Evolutionary conservation across 2,329 filamentous ascomycete genomes (phyloP), one percentile per base, ranked within the genome.

Genomic region (Xylariaceae sp.): DNA sequence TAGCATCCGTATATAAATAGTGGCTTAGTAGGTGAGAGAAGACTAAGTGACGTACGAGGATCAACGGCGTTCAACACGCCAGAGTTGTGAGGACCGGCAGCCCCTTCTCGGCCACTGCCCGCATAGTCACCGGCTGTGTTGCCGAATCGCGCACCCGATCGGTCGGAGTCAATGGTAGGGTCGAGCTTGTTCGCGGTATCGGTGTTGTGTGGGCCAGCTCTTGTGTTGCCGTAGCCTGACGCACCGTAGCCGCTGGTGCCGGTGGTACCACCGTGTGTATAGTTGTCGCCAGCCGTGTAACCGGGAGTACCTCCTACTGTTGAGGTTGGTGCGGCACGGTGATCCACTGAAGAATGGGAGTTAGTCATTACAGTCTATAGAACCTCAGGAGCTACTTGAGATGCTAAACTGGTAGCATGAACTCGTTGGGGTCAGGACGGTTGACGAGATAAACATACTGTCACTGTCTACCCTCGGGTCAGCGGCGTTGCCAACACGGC

Each of bases 81-180:
- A 9, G 73, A 75, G 52, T 59, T 63, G 66, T 83, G 78, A 16
- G 77, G 76, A 7, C 80, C 79, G 44, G 71, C 63, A 2, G 63
- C 66, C 14, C 73, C 72, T 45, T 71, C 71, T 4, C 61, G 64
- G 44, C 68, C 70, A 32, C 70, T 64, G 48, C 68, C 69, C 37
- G 64, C 66, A 43, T 65, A 53, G 52, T 70, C 65, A 16, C 67
- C 67, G 10, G 64, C 63, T 3, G 60, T 62, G 57, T 69, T 70
- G 40, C 69, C 68, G 5, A 54, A 62, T 14, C 62, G 53, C 29
- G 67, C 67, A 32, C 61, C 63, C 32, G 32, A 37, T 14, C 79
- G 72, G 63, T 85, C 80, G 3, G 78, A 81, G 66, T 85, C 81
- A 49, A 83, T 74, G n/a, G 80, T 73, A 19, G 81, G 81, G 60